Evolutionary conservation across 2,329 filamentous ascomycete genomes (phyloP), one percentile per base, ranked within the genome.

Genomic region (Phialocephala sp.): DNA sequence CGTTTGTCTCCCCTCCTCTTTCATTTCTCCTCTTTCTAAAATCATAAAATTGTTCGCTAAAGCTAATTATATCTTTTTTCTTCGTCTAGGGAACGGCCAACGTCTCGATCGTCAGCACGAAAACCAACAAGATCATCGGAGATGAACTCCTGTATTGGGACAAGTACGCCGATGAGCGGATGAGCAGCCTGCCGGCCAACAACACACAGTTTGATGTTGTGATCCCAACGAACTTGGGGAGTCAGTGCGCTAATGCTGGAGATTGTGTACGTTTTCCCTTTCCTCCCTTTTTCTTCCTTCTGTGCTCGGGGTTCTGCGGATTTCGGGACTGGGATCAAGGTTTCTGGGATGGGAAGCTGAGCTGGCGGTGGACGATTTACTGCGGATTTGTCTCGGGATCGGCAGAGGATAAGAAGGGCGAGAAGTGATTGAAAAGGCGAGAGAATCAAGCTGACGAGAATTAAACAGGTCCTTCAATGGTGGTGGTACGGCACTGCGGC

Each of bases 151-250:
- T 79, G 65, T 79, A 72, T 67, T 87, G 80, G 79, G 76, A 79
- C 65, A 73, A 76, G 63, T 87, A 85, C 73, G 85, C 83, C 24
- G 79, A 82, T 58, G 68, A 72, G 43, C 83, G 77, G 66, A 72
- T 78, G 9, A 74, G 74, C 2, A 75, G 79, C 32, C 77, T 82
- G 64, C 77, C 79, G 1, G 72, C 73, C 36, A 77, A 81, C 67
- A 79, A 86, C 75, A 81, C 79, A 66, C 76, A 76, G 63, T 87
- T 86, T 77, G 77, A 77, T 69, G 76, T 87, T 74, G 85, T 80
- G 57, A 84, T 87, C 71, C 85, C 85, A 2, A 72, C 68, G 56
- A 78, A 82, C 70, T 75, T 86, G 62, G 75, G 83, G 67, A 85
- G 84, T 71, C 71, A 60, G 64, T 72, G 72, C 68, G 52, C 62